Evolutionary conservation across 306 rosid genomes (phyloP), one percentile per base, ranked within the genome.

Genomic region (Acacia melanoxylon): DNA sequence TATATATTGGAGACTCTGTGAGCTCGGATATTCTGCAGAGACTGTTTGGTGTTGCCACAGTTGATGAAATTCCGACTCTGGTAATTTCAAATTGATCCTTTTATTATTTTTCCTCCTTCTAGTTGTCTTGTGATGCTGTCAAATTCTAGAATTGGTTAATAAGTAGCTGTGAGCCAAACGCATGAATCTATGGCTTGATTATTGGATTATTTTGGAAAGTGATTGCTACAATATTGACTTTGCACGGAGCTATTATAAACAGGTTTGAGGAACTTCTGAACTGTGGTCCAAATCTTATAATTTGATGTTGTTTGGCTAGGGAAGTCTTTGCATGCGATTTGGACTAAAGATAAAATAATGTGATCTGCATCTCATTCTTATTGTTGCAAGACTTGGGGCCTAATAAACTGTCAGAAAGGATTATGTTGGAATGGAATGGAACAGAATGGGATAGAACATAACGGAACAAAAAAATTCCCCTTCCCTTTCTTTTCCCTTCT

Each of bases 11-110:
- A 72, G 92, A 83, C 84, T 82, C 88, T 42, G 99, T 83, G 79
- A 91, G 77, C 85, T 72, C 88, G 41, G 89, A 88, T 63, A 85
- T 78, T 56, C 82, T 95, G 87, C 88, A 86, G 79, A 90, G 85
- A 85, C 84, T 95, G 75, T 95, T 95, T 81, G 91, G 96, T 74
- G 85, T 92, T 83, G 51, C 89, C 80, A 82, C 98, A 24, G 86
- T 87, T 84, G 93, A 91, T 40, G 92, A 88, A 89, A 88, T 93
- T 82, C 92, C 98, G 71, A 77, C 86, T 68, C 93, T 88, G 98
- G 99, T 95, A 91, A 86, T 74, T 84, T 71, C 62, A 44, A 15
- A 51, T 16, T 17, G 76, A 20, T 63, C 37, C 68, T 27, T 73
- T 56, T 83, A 12, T 10, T 59, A 9, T 24, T 24, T 6, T 16